Conservation (phyloP, 495 filamentous ascomycete species). For the Corynascus novoguineensis region DNA sequence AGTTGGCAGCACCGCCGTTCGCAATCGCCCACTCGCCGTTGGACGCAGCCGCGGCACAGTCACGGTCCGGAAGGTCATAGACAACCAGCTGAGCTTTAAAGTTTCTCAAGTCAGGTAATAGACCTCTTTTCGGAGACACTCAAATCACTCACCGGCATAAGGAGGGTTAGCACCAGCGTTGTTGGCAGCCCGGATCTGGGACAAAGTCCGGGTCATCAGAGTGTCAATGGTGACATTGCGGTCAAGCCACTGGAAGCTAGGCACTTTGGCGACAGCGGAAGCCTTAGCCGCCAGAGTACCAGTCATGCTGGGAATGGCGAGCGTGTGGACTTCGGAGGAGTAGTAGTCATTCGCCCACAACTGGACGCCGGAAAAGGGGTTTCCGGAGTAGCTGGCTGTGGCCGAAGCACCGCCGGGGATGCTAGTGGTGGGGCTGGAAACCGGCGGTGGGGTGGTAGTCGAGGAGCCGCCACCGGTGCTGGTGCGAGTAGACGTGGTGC, state of each 20-base stretch:
- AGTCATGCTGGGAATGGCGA: constrained; percentile 47
- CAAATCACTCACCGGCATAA: constrained; percentile 19
- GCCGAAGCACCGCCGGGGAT: constrained; percentile 16
- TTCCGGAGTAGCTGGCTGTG: constrained; percentile 39
- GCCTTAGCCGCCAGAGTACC: constrained; percentile 41
- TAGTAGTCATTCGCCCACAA: constrained; percentile 56
- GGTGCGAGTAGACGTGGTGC: constrained; percentile 11
- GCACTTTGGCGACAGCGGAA: constrained; percentile 57
- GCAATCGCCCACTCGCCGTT: constrained; percentile 67
- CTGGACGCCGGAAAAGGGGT: constrained; percentile 51
- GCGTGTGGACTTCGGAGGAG: constrained; percentile 47
- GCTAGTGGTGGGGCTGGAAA: constrained; percentile 4
- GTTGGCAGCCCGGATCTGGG: constrained; percentile 53
- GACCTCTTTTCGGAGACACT: background rate
- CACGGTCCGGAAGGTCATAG: constrained; percentile 72
- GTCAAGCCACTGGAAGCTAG: constrained; percentile 68
- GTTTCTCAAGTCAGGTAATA: background rate
- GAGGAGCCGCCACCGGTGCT: background rate
- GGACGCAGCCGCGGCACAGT: constrained; percentile 70
- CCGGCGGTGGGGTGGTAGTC: constrained; percentile 5
- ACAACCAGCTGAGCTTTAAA: constrained; percentile 48
- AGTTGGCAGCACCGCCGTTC: constrained; percentile 51
- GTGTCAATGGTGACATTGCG: constrained; percentile 52
- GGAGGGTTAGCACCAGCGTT: constrained; percentile 44
- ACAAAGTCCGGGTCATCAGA: constrained; percentile 47